Conservation (phyloP, 2,329 filamentous ascomycete species). For the Aspergillus hiratsukae region DNA sequence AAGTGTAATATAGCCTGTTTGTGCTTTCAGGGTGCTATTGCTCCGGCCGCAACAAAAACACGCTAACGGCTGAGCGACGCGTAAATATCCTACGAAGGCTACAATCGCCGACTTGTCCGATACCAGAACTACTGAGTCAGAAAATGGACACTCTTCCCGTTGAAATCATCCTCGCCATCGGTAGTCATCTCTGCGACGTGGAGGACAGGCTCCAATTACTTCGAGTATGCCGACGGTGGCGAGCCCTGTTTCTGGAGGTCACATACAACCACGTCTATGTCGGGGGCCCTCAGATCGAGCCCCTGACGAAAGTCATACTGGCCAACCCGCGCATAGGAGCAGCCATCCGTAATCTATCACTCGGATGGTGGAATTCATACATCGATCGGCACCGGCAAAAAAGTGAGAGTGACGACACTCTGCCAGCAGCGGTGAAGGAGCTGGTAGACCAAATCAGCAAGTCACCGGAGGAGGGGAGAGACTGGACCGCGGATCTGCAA, state of each 20-base stretch:
- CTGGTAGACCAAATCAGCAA: background rate
- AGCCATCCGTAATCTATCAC: background rate
- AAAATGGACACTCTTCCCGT: background rate
- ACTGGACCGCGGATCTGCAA: background rate
- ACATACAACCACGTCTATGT: background rate
- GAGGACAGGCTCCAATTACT: background rate
- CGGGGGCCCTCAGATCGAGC: background rate
- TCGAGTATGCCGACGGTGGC: conserved; percentile 5
- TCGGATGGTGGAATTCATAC: background rate
- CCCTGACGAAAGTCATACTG: background rate
- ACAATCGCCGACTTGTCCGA: background rate
- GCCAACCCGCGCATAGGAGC: background rate
- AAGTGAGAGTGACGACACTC: background rate
- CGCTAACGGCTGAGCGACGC: too few species aligned
- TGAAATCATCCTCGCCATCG: conserved; percentile 3
- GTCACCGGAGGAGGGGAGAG: background rate
- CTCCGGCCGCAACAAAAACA: too few species aligned
- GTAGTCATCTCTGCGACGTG: background rate
- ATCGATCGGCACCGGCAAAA: background rate
- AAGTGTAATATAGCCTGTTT: too few species aligned
- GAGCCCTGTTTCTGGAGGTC: background rate
- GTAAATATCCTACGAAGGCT: background rate
- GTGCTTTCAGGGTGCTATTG: too few species aligned
- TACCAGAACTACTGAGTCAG: background rate
- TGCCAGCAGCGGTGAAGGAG: background rate